Evolutionary conservation across 2,329 filamentous ascomycete genomes (phyloP), one percentile per base, ranked within the genome.

Genomic region (Xylaria sp.): DNA sequence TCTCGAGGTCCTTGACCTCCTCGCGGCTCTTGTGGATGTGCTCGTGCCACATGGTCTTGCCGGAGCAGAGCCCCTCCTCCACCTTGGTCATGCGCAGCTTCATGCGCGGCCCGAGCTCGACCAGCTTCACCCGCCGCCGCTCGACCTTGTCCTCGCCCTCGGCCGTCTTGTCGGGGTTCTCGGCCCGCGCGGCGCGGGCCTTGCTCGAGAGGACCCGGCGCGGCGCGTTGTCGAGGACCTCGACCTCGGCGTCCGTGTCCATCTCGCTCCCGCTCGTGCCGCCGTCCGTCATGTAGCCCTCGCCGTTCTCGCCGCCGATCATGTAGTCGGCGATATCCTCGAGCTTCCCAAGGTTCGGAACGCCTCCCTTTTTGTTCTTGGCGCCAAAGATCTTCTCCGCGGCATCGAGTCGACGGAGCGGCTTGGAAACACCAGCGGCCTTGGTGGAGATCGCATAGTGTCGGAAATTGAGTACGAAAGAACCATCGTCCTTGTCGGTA

Each of bases 1-100:
- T 84, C 63, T 97, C 92, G 64, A 97, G 74, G 60, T 89, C 84
- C 68, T 87, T 83, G 52, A 91, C 76, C 71, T 99, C 92, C 17
- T 84, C 82, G 63, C 85, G 85, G 6, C 85, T 86, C 80, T 99
- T 99, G 69, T 88, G 84, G 48, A 97, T 86, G 69, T 91, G 95
- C 70, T 97, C 92, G 72, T 99, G 94, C 94, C 94, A 99, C 89
- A 99, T 90, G 52, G 96, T 83, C 71, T 91, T 94, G 45, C 94
- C 94, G 21, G 84, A 82, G 66, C 92, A 97, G 6, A 97, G 74
- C 1, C 93, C 94, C 65, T 99, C 94, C 69, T 99, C 94, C 4
- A 99, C 92, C 76, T 99, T 99, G 50, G 91, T 92, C 74, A 99
- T 78, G 26, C 93, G 86, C 39, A 99, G 76, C 56, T 85, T 88